Base-by-base conservation (phyloP, 1,139 yeast species). In the Suhomyces panamericanus region DNA sequence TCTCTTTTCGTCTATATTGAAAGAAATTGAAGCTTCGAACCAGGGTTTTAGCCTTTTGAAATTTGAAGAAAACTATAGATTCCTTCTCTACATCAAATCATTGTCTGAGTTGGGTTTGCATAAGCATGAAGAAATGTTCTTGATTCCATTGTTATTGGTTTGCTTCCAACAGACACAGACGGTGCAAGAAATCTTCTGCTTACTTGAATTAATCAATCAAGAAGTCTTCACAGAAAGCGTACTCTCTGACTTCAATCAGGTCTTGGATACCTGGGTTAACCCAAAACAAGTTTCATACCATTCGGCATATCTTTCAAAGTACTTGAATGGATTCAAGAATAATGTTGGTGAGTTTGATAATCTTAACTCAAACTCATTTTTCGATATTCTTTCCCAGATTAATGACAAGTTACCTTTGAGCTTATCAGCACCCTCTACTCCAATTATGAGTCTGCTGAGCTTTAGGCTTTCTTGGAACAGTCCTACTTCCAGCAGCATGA, bases 381-480 rank as follows among this genome's bases (percentile, higher is more conserved):
- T 71, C 45, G 74, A 70, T 45, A 58, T 73, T 22, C 46, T 73
- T 13, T 49, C 60, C 34, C 77, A 72, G 49, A 56, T 73, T 30
- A 70, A 70, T 52, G 78, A 73, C 55, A 64, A 63, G 44, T 59
- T 71, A 38, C 78, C 78, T 0, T 62, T 73, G 49, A 70, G 77
- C 55, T 60, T 73, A 41, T 69, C 75, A 14, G 78, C 78, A 7
- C 77, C 78, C 6, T 62, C 73, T 1, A 73, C 78, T 7, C 78
- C 78, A 16, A 59, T 72, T 10, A 45, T 68, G 24, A 47, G 51
- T 10, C 69, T 60, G 42, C 50, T 53, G 14, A 49, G 42, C 5
- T 53, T 53, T 35, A 14, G 38, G 17, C 20, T 42, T 9, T 29
- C 41, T 9, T 40, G 32, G 26, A 40, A 16, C 24, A 46, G 49